Evolutionary conservation across 1,139 yeast genomes (phyloP).

Genomic region (Taiozyma sp.): DNA sequence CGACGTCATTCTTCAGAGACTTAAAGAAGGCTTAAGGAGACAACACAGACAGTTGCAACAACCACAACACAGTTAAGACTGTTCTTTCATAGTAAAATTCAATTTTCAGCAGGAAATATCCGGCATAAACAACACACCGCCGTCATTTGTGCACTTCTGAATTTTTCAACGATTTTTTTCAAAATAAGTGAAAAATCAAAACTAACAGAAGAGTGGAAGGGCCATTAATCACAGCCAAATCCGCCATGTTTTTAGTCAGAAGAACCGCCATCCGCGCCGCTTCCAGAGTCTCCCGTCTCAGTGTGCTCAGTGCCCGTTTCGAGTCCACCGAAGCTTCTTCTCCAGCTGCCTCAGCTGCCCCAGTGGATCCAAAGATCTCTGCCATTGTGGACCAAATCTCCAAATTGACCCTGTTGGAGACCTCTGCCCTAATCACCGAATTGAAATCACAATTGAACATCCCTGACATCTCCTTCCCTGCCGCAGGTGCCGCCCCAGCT

Average conservation of each 20-base stretch:
- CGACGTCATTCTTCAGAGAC: constrained; percentile 57
- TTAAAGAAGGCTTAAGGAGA: too few species aligned
- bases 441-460: constrained; percentile 84
- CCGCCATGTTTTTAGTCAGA: neutral
- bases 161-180: neutral
- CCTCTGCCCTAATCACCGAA: constrained; percentile 77
- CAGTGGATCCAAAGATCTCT: constrained; percentile 84
- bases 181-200: too few species aligned
- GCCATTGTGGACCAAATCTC: constrained; percentile 89
- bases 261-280: neutral
- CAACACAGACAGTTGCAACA: too few species aligned
- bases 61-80: too few species aligned
- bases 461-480: constrained; percentile 88
- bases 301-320: constrained; percentile 29
- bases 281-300: neutral
- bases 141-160: neutral
- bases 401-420: constrained; percentile 82
- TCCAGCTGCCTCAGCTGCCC: constrained; percentile 34
- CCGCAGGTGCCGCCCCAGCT: constrained; percentile 59
- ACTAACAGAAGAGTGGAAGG: too few species aligned
- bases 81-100: too few species aligned
- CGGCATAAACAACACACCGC: neutral
- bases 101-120: too few species aligned
- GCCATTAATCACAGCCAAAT: too few species aligned
- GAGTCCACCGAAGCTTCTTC: constrained; percentile 43